phyloP scores from a whole-genome alignment of 805 yeast species.

The Lipomyces yamanashiensis region DNA sequence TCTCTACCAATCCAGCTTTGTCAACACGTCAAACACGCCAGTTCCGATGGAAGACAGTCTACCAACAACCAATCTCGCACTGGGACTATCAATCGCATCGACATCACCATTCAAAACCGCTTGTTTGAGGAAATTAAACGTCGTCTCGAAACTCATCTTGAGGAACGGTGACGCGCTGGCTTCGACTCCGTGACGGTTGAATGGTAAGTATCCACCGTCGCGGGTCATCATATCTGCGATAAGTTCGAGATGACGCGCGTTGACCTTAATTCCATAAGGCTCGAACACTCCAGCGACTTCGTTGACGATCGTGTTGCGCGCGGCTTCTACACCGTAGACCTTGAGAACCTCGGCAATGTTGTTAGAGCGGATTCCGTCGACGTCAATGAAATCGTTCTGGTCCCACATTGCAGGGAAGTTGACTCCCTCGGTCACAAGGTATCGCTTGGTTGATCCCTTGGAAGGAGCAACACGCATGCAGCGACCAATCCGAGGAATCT shows the following conservation, averaged over 20 bases:
- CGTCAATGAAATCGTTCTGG: conserved; percentile 89
- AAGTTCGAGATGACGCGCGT: conserved; percentile 91
- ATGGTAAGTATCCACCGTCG: conserved; percentile 95
- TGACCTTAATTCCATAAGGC: conserved; percentile 92
- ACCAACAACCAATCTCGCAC: conserved; percentile 92
- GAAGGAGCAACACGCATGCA: conserved; percentile 51
- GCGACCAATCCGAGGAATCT: conserved; percentile 87
- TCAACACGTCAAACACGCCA: conserved; percentile 82
- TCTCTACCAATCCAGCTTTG: conserved; percentile 20
- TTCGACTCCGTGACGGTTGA: conserved; percentile 98
- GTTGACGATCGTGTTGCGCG: conserved; percentile 93
- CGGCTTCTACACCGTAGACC: conserved; percentile 98
- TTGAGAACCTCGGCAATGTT: conserved; percentile 88
- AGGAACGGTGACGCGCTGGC: conserved; percentile 92
- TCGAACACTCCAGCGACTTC: conserved; percentile 96
- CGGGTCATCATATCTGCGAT: conserved; percentile 99
- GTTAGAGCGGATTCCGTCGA: conserved; percentile 86
- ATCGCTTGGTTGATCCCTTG: conserved; percentile 51
- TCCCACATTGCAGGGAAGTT: conserved; percentile 99
- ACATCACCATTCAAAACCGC: conserved; percentile 91
- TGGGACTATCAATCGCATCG: conserved; percentile 87
- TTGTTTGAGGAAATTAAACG: conserved; percentile 95
- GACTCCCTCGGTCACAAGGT: conserved; percentile 95
- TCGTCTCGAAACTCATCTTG: conserved; percentile 99
- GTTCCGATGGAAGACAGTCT: conserved; percentile 91